Conservation (phyloP, 2,329 filamentous ascomycete genomes). For the Ophiostoma montium region DNA sequence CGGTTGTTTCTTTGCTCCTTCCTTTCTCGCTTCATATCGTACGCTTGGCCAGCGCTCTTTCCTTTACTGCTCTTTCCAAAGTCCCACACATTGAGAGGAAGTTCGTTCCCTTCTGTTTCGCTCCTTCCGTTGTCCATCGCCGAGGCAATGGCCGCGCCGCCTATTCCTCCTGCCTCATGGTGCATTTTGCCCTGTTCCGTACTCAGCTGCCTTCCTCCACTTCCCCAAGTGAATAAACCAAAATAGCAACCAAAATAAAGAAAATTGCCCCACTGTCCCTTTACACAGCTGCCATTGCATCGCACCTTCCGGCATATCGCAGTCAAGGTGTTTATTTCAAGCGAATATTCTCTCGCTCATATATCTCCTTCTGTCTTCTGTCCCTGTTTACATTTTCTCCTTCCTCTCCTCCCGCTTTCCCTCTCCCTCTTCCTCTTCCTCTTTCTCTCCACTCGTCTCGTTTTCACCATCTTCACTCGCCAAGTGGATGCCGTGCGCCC, state of each 20-base stretch:
- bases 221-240: neutral
- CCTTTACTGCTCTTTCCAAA: too few species aligned
- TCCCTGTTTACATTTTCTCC: neutral
- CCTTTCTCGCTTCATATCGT: neutral
- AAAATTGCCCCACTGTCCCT: neutral
- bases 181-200: neutral
- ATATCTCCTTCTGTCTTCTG: neutral
- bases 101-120: too few species aligned
- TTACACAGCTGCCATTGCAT: neutral
- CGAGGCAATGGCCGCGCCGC: too few species aligned
- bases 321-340: neutral
- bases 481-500: too few species aligned
- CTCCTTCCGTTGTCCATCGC: too few species aligned
- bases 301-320: neutral
- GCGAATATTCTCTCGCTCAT: neutral
- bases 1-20: neutral
- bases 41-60: too few species aligned
- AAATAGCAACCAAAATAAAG: neutral
- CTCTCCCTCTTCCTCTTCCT: neutral
- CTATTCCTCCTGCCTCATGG: neutral
- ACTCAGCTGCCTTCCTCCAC: neutral
- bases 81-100: too few species aligned
- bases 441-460: neutral
- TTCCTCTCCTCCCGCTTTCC: neutral
- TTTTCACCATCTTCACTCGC: neutral